Percentiles rank a stretch among this genome's conserved stretches.
phyloP scores from a whole-genome alignment of 129 eudicot species.

The Tagetes patula region DNA sequence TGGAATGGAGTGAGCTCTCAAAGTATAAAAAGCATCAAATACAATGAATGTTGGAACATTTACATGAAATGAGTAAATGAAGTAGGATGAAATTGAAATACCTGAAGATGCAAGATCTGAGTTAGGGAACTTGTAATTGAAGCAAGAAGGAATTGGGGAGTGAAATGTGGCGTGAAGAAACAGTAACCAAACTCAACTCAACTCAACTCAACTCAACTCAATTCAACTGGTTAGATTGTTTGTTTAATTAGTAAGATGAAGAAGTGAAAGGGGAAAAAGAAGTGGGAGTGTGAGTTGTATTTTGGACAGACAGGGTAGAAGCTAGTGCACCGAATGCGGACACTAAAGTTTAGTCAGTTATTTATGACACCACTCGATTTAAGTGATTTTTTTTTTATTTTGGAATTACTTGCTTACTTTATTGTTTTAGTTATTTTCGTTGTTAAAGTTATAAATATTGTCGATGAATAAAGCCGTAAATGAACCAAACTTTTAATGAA shows the following conservation, averaged over 20 bases:
- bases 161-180: conserved; percentile 22
- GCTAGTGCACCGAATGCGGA: conserved; percentile 22
- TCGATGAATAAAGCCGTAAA: no score
- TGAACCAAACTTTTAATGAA: no score
- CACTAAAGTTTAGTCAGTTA: background rate
- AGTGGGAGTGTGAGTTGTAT: background rate
- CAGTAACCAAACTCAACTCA: conserved; percentile 1
- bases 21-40: background rate
- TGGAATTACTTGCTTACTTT: background rate
- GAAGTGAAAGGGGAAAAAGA: conserved; percentile 18
- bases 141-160: conserved; percentile 33
- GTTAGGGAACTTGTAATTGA: conserved; percentile 32
- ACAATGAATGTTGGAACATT: background rate
- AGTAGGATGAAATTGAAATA: conserved; percentile 17
- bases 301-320: no score
- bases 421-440: background rate
- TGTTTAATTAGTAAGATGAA: conserved; percentile 26
- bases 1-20: background rate
- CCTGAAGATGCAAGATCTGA: conserved; percentile 36
- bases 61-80: conserved; percentile 5
- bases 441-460: background rate
- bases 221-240: conserved; percentile 16
- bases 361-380: background rate
- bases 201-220: no score
- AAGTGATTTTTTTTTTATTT: no score